Base-by-base conservation (phyloP, 2,329 filamentous ascomycete species). In the Rutstroemia sp. region DNA sequence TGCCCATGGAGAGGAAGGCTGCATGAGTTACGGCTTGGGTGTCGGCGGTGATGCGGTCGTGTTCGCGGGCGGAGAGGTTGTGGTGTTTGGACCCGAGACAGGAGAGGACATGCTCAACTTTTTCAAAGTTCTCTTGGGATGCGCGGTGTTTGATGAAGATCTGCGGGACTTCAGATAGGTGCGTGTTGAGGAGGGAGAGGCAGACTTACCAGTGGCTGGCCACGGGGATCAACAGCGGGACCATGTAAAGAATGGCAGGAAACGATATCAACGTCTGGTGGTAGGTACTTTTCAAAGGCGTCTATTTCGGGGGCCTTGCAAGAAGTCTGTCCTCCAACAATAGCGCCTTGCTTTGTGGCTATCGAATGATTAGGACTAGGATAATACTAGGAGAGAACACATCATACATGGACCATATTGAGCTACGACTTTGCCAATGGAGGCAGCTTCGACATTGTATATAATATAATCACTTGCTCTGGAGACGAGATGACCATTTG, bases 11-110 rank as follows among this genome's bases (percentile, higher is more conserved):
- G 51, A 99, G 78, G 72, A 99, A 99, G 27, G 95, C 94, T 2
- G 92, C 94, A 73, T 99, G 94, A 0, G 94, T 99, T 49, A 99
- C 94, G 30, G 94, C 94, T 73, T 99, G 94, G 1, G 94, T 99
- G 73, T 99, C 94, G 59, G 94, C 94, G 1, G 94, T 99, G 73
- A 99, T 99, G 60, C 90, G 88, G 73, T 99, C 94, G 71, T 99
- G 94, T 72, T 92, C 84, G 58, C 84, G 81, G 16, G 92, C 92
- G 0, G 88, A 87, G 58, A 99, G 86, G 69, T 92, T 84, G 58
- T 99, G 94, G 65, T 89, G 83, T 71, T 90, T 92, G 47, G 90
- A 95, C 27, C 82, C 77, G 52, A 99, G 85, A 69, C 91, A 96
- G 30, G 84, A 82, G 37, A 99, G 82, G 54, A 96, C 87, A 4